Conservation (phyloP, 345 rosid genomes). For the Populus ilicifolia region DNA sequence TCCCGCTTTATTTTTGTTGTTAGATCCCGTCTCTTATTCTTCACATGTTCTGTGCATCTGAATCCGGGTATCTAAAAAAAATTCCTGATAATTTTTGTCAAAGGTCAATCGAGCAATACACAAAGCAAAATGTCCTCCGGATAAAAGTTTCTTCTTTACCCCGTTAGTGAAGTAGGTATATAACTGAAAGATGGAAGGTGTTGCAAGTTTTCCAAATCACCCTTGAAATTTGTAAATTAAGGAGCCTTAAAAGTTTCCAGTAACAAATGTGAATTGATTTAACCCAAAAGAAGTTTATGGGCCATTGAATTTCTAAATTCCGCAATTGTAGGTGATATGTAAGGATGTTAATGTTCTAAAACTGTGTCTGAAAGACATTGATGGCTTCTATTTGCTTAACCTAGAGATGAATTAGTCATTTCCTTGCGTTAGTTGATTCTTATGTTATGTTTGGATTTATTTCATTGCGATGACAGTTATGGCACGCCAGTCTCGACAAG, state of each 20-base stretch:
- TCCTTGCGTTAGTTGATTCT: neutral
- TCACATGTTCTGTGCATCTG: neutral
- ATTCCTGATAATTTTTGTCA: neutral
- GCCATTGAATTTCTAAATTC: neutral
- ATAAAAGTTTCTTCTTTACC: neutral
- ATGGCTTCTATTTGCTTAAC: neutral
- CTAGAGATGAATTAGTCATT: neutral
- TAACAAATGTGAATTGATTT: neutral
- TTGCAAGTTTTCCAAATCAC: neutral
- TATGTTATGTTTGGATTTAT: neutral
- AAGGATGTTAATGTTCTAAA: neutral
- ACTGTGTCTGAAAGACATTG: neutral
- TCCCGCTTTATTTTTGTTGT: neutral
- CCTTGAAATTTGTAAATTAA: neutral
- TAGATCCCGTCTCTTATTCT: neutral
- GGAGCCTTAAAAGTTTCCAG: neutral
- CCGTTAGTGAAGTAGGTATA: neutral
- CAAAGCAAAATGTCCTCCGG: neutral
- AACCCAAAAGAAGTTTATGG: neutral
- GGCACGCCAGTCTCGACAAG: conserved; percentile 5
- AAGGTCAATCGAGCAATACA: neutral
- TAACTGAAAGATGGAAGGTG: neutral
- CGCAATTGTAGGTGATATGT: neutral
- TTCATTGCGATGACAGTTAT: neutral
- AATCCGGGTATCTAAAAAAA: neutral